Percentiles rank a stretch among this genome's conserved stretches.
Evolutionary conservation across 1,284 basidiomycete genomes (phyloP).

Genomic region (Irpex sp.): DNA sequence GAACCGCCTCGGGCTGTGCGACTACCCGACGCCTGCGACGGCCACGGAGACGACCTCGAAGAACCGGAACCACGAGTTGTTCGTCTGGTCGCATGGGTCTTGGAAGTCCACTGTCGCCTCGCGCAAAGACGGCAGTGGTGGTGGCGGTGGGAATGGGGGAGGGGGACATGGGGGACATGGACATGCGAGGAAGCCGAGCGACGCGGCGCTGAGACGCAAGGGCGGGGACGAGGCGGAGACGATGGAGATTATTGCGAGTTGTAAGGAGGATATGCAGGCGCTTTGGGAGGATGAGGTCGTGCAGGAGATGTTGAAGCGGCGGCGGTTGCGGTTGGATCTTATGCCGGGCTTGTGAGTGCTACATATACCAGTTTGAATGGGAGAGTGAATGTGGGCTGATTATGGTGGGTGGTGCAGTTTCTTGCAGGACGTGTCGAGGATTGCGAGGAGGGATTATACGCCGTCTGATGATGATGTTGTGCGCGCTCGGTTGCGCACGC

Average conservation of each 20-base stretch:
- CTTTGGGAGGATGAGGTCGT: conserved; percentile 59
- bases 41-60: conserved; percentile 1
- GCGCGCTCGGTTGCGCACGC: conserved; percentile 59
- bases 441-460: conserved; percentile 48
- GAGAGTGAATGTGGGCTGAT: not conserved
- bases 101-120: conserved; percentile 55
- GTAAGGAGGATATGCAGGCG: conserved; percentile 55
- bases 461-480: conserved; percentile 69
- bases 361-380: too few relatives aligned
- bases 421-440: conserved; percentile 53
- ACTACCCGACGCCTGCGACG: conserved; percentile 28
- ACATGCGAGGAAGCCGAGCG: not conserved
- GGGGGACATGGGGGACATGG: not conserved
- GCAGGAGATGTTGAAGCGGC: conserved; percentile 43
- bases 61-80: conserved; percentile 39
- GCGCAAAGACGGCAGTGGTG: conserved; percentile 20
- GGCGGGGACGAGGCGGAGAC: conserved; percentile 35
- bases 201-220: not conserved
- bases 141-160: not conserved
- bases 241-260: conserved; percentile 49
- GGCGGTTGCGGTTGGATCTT: conserved; percentile 48
- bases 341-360: conserved; percentile 61
- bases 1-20: conserved; percentile 50
- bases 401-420: conserved; percentile 41
- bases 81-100: conserved; percentile 54